Evolutionary conservation across 305 asterid genomes (phyloP), one percentile per base, ranked within the genome.

Genomic region (Lippia alba): DNA sequence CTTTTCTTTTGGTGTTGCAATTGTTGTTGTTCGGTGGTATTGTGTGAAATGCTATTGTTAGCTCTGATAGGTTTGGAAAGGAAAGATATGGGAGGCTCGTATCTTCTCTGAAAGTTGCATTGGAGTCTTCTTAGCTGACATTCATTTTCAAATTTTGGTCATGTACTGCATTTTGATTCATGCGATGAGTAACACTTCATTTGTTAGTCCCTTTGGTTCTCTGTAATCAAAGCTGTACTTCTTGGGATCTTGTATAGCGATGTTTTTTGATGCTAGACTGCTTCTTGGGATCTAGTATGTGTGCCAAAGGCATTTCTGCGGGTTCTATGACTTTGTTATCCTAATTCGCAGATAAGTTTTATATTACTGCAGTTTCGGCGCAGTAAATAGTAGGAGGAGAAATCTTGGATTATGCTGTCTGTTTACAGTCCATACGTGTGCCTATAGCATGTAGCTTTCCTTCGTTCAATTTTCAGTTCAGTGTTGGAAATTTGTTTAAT

Each of bases 151-250:
- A 51, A 63, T n/a, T 56, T 44, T 66, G 59, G 39, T 20, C 55
- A 36, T 12, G 40, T 8, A 36, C 33, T 78, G 41, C 48, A 44
- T 41, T 8, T 57, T 54, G 65, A n/a, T 44, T 50, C 6, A 49
- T 60, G 61, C 53, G 53, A 49, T 11, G 20, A 24, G 51, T 61
- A 56, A 40, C 12, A 39, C 56, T 65, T 4, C 45, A 24, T 60
- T 18, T 65, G 12, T 50, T 20, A 19, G 70, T 57, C 69, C 65
- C 49, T 61, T 46, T 33, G 48, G 66, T 75, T 24, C 17, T 78
- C 46, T 69, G n/a, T 32, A 30, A 15, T 12, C 20, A n/a, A 34
- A 34, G 4, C 32, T 34, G 16, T 18, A 33, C 55, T 53, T 56
- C 54, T 17, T 45, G 69, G 45, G 44, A 65, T 41, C 18, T 17